These are phyloP conservation scores for Penicillium dipodomyicola DNA, from an alignment of 495 filamentous ascomycete species.

Conservation along the genomic window DNA sequence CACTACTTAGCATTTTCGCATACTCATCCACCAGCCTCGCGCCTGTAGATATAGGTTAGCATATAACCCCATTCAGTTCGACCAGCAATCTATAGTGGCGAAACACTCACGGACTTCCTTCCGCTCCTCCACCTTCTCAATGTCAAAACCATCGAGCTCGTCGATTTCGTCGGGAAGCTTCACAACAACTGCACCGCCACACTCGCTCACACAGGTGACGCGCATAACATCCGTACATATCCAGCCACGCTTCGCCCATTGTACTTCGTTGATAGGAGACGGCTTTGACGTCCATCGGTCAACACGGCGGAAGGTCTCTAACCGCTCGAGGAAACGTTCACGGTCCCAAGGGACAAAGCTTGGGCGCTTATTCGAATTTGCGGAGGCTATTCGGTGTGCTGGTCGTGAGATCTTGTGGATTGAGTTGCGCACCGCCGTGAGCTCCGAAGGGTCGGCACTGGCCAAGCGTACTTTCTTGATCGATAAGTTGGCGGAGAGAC, in stretches of 20 bases:
- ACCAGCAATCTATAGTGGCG: too few relatives aligned
- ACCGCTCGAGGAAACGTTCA: slow-evolving; percentile 71
- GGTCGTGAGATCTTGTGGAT: slow-evolving; percentile 29
- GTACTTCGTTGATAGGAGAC: slow-evolving; percentile 76
- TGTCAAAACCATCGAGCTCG: slow-evolving; percentile 46
- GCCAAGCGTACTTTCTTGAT: slow-evolving; percentile 42
- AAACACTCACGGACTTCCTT: slow-evolving; percentile 55
- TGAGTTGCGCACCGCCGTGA: slow-evolving; percentile 27
- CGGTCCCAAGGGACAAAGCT: slow-evolving; percentile 84
- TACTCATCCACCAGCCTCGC: slow-evolving; percentile 74
- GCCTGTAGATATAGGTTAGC: slow-evolving; percentile 28
- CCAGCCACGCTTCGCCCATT: slow-evolving; percentile 96
- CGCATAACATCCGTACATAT: slow-evolving; percentile 76
- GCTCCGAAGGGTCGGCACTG: slow-evolving; percentile 24
- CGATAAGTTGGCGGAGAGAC: slow-evolving; percentile 31
- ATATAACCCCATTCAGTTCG: neutral
- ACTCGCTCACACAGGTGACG: slow-evolving; percentile 77
- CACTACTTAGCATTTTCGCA: slow-evolving; percentile 63
- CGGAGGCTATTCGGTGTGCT: slow-evolving; percentile 21
- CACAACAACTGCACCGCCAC: slow-evolving; percentile 76
- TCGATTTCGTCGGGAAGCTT: slow-evolving; percentile 65
- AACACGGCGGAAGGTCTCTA: slow-evolving; percentile 85
- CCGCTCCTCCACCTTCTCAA: slow-evolving; percentile 61
- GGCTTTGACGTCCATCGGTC: slow-evolving; percentile 82
- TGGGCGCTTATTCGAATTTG: slow-evolving; percentile 37